Evolutionary conservation across 169 alveolate genomes (phyloP).

Genomic region (Perkinsus chesapeaki): DNA sequence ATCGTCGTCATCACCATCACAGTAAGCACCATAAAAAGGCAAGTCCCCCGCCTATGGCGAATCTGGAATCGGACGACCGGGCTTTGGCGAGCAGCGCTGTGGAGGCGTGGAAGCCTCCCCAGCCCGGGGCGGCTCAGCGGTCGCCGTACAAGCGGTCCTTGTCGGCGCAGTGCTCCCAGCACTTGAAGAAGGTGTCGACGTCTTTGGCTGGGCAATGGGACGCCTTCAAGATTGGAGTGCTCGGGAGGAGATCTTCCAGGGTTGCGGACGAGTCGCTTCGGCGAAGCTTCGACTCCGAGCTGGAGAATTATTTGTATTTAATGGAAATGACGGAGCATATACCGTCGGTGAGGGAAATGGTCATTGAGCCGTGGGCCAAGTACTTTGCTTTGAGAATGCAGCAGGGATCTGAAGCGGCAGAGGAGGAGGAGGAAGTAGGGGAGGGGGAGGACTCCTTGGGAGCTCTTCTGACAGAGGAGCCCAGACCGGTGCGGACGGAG

Average conservation of each 20-base stretch:
- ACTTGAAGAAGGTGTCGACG: background rate
- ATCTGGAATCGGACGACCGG: background rate
- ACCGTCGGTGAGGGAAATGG: background rate
- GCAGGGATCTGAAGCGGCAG: background rate
- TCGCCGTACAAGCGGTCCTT: background rate
- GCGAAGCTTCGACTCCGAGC: background rate
- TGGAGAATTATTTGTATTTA: background rate
- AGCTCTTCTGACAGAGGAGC: background rate
- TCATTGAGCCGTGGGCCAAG: background rate
- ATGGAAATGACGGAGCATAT: background rate
- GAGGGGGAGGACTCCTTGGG: background rate
- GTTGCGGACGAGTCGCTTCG: background rate
- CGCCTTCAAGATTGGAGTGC: background rate
- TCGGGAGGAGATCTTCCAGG: background rate
- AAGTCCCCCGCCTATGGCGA: background rate
- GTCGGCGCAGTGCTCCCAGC: background rate
- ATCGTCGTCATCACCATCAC: background rate
- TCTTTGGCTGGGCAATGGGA: background rate
- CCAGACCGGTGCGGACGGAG: background rate
- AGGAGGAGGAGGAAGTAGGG: background rate
- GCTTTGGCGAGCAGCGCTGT: background rate
- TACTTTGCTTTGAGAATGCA: background rate
- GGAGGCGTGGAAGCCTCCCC: background rate
- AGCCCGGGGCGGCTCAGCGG: background rate
- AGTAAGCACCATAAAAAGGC: background rate